phyloP scores from a whole-genome alignment of 176 grass and related monocot genomes.

The Alloteropsis semialata region DNA sequence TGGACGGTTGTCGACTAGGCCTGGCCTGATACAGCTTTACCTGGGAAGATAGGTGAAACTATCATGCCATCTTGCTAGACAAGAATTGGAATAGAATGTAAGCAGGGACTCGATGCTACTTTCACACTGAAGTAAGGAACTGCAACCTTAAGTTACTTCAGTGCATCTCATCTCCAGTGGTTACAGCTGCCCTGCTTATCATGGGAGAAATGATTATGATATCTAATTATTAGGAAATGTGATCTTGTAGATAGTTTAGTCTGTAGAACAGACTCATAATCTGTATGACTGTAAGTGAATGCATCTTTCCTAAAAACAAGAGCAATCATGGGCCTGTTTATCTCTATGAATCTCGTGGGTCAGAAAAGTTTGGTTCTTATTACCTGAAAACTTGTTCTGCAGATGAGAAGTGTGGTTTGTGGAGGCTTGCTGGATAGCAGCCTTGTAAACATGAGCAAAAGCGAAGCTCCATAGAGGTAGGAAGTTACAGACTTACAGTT shows the following conservation, averaged over 20 bases:
- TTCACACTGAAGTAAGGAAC: neutral
- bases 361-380: neutral
- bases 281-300: neutral
- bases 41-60: conserved; percentile 33
- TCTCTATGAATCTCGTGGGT: neutral
- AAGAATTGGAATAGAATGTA: neutral
- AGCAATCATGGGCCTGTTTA: neutral
- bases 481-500: neutral
- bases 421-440: neutral
- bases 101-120: neutral
- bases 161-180: neutral
- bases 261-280: neutral
- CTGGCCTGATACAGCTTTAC: conserved; percentile 34
- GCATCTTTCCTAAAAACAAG: neutral
- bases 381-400: neutral
- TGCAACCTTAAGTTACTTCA: neutral
- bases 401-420: neutral
- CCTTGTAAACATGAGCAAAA: neutral
- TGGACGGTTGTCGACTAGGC: neutral
- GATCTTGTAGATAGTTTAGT: neutral
- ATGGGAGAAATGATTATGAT: neutral
- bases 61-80: neutral
- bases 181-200: neutral
- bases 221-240: neutral
- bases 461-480: neutral